phyloP scores from a whole-genome alignment of 176 grass and related monocot species.

The Aegilops longissima region DNA sequence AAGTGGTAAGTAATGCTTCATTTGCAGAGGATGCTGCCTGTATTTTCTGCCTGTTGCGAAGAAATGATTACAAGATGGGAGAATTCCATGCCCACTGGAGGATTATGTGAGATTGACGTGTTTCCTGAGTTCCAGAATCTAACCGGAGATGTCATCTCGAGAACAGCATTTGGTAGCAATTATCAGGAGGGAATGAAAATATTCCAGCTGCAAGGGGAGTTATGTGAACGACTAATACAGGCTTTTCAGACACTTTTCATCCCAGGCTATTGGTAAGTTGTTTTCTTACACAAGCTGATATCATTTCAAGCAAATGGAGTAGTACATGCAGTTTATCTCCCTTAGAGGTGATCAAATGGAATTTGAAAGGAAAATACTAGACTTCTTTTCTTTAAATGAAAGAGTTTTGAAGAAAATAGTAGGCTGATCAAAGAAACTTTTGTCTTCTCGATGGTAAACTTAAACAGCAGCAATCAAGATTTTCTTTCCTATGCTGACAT shows the following conservation, averaged over 20 bases:
- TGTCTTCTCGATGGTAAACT: not conserved
- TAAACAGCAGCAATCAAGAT: not conserved
- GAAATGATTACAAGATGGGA: constrained; percentile 41
- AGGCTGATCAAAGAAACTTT: not conserved
- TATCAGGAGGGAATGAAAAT: not conserved
- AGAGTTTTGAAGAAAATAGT: not conserved
- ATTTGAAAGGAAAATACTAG: not conserved
- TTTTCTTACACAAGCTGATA: not conserved
- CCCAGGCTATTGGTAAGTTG: constrained; percentile 43
- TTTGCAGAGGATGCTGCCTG: constrained; percentile 53
- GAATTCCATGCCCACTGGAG: not conserved
- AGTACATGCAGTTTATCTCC: not conserved
- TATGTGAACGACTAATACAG: constrained; percentile 33
- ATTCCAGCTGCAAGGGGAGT: constrained; percentile 27
- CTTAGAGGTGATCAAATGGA: not conserved
- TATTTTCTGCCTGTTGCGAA: constrained; percentile 47
- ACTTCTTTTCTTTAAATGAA: not conserved
- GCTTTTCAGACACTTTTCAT: not conserved
- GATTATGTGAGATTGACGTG: constrained; percentile 53
- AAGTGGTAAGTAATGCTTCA: not conserved
- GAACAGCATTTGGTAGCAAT: not conserved
- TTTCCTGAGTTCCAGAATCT: constrained; percentile 48
- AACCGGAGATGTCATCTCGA: not conserved
- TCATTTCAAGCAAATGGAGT: not conserved
- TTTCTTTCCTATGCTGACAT: not conserved